These are phyloP conservation scores for Castanospermum australe DNA, from an alignment of 306 rosid species.

Conservation along the genomic window DNA sequence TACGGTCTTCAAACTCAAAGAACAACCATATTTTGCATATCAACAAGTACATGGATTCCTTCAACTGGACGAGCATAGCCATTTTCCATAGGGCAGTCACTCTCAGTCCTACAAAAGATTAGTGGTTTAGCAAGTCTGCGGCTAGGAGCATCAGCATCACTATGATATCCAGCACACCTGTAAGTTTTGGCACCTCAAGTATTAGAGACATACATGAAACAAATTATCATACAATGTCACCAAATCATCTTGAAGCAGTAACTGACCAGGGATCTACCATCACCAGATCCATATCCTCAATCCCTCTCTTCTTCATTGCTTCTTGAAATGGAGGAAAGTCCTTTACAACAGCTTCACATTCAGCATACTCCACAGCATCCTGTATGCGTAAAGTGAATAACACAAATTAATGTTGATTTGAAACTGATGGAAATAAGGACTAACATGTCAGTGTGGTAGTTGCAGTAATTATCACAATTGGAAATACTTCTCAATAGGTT, in stretches of 20 bases:
- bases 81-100: conserved; percentile 80
- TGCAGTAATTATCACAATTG: neutral
- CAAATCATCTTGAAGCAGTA: neutral
- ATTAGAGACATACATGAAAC: neutral
- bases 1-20: conserved; percentile 70
- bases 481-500: neutral
- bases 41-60: conserved; percentile 70
- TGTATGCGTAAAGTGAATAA: conserved; percentile 29
- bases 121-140: conserved; percentile 77
- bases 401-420: neutral
- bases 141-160: conserved; percentile 75
- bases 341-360: conserved; percentile 75
- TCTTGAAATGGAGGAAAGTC: conserved; percentile 66
- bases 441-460: neutral
- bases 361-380: conserved; percentile 83
- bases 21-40: conserved; percentile 70
- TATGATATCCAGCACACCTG: conserved; percentile 73
- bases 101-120: conserved; percentile 76
- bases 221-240: neutral
- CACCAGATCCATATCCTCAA: conserved; percentile 77
- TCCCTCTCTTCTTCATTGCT: conserved; percentile 82
- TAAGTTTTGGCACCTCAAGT: neutral
- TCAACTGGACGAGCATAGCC: conserved; percentile 85
- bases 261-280: conserved; percentile 79
- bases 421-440: neutral